Evolutionary conservation across 495 filamentous ascomycete species (phyloP).

Genomic region (Podospora fimiseda): DNA sequence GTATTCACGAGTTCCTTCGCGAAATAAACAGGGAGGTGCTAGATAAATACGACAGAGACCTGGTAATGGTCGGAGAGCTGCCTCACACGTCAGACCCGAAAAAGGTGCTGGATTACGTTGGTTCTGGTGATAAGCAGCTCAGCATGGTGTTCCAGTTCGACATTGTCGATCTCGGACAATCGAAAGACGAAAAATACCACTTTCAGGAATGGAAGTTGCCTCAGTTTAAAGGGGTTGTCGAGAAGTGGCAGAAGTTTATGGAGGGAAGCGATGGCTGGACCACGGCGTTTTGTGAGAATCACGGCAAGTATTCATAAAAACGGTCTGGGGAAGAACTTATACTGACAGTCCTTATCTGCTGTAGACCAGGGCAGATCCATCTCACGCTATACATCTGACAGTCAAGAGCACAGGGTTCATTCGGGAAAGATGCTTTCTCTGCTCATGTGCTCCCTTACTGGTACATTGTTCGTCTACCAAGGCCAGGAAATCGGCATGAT

Average conservation of each 20-base stretch:
- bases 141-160: constrained; percentile 77
- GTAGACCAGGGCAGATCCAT: constrained; percentile 55
- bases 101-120: constrained; percentile 55
- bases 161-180: constrained; percentile 55
- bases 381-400: constrained; percentile 49
- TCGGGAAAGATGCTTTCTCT: constrained; percentile 54
- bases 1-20: constrained; percentile 59
- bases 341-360: neutral
- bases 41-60: constrained; percentile 61
- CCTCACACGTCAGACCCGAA: constrained; percentile 53
- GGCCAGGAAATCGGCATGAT: constrained; percentile 66
- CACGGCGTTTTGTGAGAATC: constrained; percentile 66
- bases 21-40: constrained; percentile 56
- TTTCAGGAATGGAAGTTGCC: constrained; percentile 43
- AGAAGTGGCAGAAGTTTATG: constrained; percentile 63
- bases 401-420: constrained; percentile 38
- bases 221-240: constrained; percentile 52
- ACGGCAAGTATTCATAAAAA: constrained; percentile 40
- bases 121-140: constrained; percentile 52
- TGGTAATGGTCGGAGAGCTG: constrained; percentile 65
- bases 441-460: constrained; percentile 45
- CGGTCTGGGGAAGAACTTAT: neutral
- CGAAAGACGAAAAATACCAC: constrained; percentile 36
- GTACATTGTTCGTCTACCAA: constrained; percentile 66
- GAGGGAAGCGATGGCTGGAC: constrained; percentile 66